These are phyloP conservation scores for Hypoxylon crocopeplum DNA, from an alignment of 495 filamentous ascomycete genomes.

Conservation along the genomic window DNA sequence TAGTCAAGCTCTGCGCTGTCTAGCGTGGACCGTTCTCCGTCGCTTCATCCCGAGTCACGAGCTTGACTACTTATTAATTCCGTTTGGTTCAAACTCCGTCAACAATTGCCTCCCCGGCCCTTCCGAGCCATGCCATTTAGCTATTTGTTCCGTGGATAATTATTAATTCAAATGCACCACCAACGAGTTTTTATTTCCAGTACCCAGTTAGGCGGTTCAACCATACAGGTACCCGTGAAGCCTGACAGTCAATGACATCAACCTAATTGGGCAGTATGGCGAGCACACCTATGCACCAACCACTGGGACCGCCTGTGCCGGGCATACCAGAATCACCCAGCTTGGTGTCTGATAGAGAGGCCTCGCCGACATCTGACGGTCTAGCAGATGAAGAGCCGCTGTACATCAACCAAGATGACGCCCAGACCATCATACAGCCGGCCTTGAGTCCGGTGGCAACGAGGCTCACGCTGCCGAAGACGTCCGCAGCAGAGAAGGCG, in stretches of 20 bases:
- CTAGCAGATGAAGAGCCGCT: constrained; percentile 42
- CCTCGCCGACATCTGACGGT: constrained; percentile 39
- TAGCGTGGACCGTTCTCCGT: constrained; percentile 19
- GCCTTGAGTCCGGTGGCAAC: constrained; percentile 77
- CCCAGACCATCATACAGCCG: constrained; percentile 72
- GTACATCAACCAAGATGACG: constrained; percentile 60
- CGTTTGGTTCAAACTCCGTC: constrained; percentile 1
- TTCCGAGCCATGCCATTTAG: constrained; percentile 22
- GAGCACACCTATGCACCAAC: constrained; percentile 11
- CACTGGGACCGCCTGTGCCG: background rate
- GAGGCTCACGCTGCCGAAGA: constrained; percentile 71
- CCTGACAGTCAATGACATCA: constrained; percentile 20
- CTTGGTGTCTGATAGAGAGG: constrained; percentile 30
- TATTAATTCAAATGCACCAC: constrained; percentile 13
- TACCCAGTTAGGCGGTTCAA: constrained; percentile 3
- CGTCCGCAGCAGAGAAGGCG: constrained; percentile 77
- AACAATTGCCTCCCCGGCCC: constrained; percentile 22
- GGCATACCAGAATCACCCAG: constrained; percentile 21
- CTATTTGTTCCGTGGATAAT: constrained; percentile 6
- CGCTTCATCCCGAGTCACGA: constrained; percentile 24
- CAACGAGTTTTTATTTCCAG: background rate
- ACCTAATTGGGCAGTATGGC: constrained; percentile 26
- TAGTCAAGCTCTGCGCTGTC: background rate
- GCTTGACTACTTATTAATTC: constrained; percentile 18
- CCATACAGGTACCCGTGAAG: background rate